These are phyloP conservation scores for Erythrophleum ivorense DNA, from an alignment of 331 rosid species.

Conservation along the genomic window DNA sequence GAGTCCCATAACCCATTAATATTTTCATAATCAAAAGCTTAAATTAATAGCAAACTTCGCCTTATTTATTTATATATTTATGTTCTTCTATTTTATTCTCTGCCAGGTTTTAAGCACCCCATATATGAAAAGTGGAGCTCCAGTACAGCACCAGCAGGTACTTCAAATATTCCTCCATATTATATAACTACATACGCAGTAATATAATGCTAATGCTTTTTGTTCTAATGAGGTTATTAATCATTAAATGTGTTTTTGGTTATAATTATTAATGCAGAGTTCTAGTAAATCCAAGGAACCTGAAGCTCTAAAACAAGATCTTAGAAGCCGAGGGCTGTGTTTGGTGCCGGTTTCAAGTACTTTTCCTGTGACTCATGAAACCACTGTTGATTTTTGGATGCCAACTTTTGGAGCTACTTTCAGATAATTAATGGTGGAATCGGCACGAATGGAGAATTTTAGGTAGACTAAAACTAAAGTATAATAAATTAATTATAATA, in stretches of 20 bases:
- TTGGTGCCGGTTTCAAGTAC: constrained; percentile 95
- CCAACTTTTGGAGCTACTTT: constrained; percentile 94
- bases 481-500: neutral
- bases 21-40: neutral
- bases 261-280: constrained; percentile 49
- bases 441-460: neutral
- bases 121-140: constrained; percentile 90
- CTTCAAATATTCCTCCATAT: constrained; percentile 1
- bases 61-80: neutral
- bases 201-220: too few relatives aligned
- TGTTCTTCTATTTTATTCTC: neutral
- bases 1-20: constrained; percentile 51
- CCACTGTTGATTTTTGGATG: constrained; percentile 91
- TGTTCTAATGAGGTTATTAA: too few relatives aligned
- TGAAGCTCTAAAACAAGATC: constrained; percentile 82
- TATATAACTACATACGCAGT: too few relatives aligned
- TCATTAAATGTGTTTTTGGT: too few relatives aligned
- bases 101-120: constrained; percentile 83
- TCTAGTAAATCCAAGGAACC: constrained; percentile 75
- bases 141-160: constrained; percentile 83
- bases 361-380: constrained; percentile 87
- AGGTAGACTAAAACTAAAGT: too few relatives aligned
- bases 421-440: constrained; percentile 56
- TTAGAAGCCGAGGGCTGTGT: constrained; percentile 91
- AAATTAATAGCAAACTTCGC: neutral